Percentiles rank a stretch among this genome's conserved stretches.
These are phyloP conservation scores for Cystofilobasidium macerans DNA, from an alignment of 768 basidiomycete genomes.

Conservation along the genomic window DNA sequence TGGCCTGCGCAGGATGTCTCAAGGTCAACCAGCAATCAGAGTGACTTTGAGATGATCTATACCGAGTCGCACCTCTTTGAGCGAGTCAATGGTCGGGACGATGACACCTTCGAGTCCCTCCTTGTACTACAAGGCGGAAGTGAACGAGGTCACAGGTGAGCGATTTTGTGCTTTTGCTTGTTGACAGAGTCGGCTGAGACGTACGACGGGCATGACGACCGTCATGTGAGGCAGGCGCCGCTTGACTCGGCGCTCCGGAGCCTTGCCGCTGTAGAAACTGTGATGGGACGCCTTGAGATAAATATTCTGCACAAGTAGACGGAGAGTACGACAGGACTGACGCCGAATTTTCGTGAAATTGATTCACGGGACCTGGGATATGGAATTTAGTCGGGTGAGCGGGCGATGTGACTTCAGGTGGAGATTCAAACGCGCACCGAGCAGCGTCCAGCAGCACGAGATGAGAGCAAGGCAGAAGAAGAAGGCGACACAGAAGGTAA, in stretches of 20 bases:
- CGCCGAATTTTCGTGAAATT: constrained; percentile 33
- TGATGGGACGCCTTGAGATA: no score
- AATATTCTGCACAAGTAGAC: no score
- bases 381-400: not conserved
- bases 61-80: not conserved
- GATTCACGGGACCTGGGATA: constrained; percentile 33
- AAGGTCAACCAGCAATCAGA: not conserved
- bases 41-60: not conserved
- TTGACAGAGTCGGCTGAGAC: constrained; percentile 1
- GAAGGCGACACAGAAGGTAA: constrained; percentile 51
- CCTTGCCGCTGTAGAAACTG: constrained; percentile 1
- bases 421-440: constrained; percentile 31
- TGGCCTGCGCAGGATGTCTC: constrained; percentile 42
- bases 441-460: constrained; percentile 33
- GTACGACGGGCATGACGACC: constrained; percentile 41
- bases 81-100: not conserved
- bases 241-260: not conserved
- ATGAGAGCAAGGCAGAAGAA: constrained; percentile 34
- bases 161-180: constrained; percentile 18
- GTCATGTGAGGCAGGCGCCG: constrained; percentile 7
- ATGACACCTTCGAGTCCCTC: constrained; percentile 23
- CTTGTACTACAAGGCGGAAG: constrained; percentile 22
- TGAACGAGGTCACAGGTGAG: not conserved
- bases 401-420: constrained; percentile 28
- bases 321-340: no score